Evolutionary conservation across 345 rosid genomes (phyloP), one percentile per base, ranked within the genome.

Genomic region (Syzygium jambos): DNA sequence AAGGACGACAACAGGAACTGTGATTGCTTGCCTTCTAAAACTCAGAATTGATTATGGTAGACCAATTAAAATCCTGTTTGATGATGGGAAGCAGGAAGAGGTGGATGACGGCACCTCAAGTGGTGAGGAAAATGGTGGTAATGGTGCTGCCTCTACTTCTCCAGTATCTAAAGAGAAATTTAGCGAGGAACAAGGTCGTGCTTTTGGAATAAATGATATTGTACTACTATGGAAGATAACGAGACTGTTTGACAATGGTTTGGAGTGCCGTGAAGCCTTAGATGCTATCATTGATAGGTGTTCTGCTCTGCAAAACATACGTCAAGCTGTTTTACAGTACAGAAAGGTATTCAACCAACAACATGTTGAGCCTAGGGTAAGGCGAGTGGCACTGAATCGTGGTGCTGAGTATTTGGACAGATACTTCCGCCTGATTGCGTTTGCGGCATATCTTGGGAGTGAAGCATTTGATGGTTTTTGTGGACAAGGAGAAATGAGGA

Each of bases 1-100:
- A 90, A 96, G 99, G 93, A 98, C 99, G n/a, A 98, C 99, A 38
- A 95, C 99, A 83, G 99, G 99, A 85, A 96, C 99, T 87, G 99
- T 96, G 83, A 96, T 98, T 90, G 99, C 99, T 61, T 98, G 99
- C 91, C 98, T 98, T 90, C 92, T 98, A 86, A 95, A 96, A 91
- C 98, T 95, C 87, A 93, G 99, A 73, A 93, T 98, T 21, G 96
- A 95, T 89, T 88, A 91, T 90, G 99, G 99, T 83, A 95, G 97
- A 90, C 99, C 99, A 83, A 90, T 98, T 87, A 94, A 91, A 93
- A 91, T 96, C 89, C 91, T 95, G 54, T 86, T 80, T 87, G 96
- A 92, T 85, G 93, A 94, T 91, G 88, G 46, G 84, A 94, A 92
- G 92, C 95, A 91, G 91, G 95, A 96, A 90, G 94, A 94, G 86